Evolutionary conservation across 495 filamentous ascomycete species (phyloP), one percentile per base, ranked within the genome.

Genomic region (Delitschia confertaspora): DNA sequence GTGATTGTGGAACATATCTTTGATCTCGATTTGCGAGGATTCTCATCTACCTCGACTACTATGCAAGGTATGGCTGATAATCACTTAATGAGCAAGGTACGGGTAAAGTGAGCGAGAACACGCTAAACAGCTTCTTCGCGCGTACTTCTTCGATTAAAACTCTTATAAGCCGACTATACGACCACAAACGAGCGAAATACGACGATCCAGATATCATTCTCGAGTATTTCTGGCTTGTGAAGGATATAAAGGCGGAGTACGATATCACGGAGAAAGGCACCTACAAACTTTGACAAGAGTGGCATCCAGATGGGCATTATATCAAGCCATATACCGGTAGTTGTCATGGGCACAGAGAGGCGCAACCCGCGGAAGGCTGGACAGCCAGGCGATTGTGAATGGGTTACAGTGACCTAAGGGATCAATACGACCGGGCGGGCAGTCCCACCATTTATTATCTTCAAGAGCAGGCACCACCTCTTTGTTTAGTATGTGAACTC

Each of bases 201-300:
- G 58, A 72, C 58, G 57, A 69, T 58, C 59, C 56, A 19, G 40
- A 49, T 13, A 8, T 62, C 21, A 60, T 65, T 47, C 9, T 33
- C 0, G 42, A 6, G 0, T 71, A 54, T 58, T 69, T 70, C 56
- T 13, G 47, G 23, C 56, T 63, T 25, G 45, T 69, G 33, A n/a
- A 39, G 42, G 53, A 61, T 25, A 61, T 49, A 37, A 55, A 47
- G n/a, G 47, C 41, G n/a, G n/a, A 67, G 43, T 63, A 68, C 42
- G 53, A 55, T 9, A 66, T 71, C 33, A 19, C 25, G 7, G 47
- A 62, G 11, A 50, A 61, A n/a, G 61, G 69, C 57, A 60, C 63
- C 31, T 68, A 65, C 47, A 71, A 13, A 70, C 48, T 69, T 72
- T 47, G 60, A 72, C 45, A 58, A 72, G 49, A 61, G 55, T 39